These are phyloP conservation scores for Anthracocystis walkeri DNA, from an alignment of 1,284 basidiomycete genomes.

Conservation along the genomic window DNA sequence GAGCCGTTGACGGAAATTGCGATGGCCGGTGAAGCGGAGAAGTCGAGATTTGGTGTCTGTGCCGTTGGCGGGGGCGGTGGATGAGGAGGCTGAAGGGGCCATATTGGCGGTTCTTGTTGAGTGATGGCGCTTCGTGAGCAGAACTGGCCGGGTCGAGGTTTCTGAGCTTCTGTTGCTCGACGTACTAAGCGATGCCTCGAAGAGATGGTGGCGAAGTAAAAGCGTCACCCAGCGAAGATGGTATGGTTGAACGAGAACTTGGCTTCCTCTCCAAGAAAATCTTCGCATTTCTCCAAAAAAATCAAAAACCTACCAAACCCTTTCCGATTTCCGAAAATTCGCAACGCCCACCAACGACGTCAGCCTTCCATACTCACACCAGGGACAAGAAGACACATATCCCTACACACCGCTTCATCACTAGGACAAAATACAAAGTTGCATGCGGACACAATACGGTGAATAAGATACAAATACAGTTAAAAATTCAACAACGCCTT, in stretches of 20 bases:
- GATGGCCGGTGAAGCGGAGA: slow-evolving; percentile 79
- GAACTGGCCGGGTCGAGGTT: too few species aligned
- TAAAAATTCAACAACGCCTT: not conserved
- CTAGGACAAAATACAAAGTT: not conserved
- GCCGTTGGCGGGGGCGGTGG: slow-evolving; percentile 5
- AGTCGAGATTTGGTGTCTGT: slow-evolving; percentile 56
- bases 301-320: not conserved
- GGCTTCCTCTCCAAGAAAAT: slow-evolving; percentile 12
- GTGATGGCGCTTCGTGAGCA: not conserved
- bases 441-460: not conserved
- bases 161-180: too few species aligned
- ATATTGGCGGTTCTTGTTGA: not conserved
- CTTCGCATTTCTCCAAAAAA: slow-evolving; percentile 11
- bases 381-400: not conserved
- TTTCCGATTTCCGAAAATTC: not conserved
- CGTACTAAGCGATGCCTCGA: too few species aligned
- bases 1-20: slow-evolving; percentile 85
- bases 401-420: not conserved
- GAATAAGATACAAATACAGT: not conserved
- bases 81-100: slow-evolving; percentile 27
- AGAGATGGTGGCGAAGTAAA: not conserved
- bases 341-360: too few species aligned
- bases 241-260: not conserved
- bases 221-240: not conserved
- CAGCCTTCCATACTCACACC: not conserved